These are phyloP conservation scores for Noccaea caerulescens DNA, from an alignment of 345 rosid genomes.

Conservation along the genomic window DNA sequence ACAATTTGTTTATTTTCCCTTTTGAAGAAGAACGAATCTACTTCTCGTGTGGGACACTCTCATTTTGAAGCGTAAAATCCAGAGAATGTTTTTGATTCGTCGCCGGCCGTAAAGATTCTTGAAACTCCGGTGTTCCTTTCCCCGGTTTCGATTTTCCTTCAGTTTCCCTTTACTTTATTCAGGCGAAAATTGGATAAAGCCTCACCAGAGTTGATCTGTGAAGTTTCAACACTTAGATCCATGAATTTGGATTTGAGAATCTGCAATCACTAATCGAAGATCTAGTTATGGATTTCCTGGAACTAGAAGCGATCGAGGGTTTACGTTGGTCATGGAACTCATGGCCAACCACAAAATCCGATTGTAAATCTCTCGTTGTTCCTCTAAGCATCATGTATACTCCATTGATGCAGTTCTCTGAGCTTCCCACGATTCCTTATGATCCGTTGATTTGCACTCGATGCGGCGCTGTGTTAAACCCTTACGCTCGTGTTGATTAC, in stretches of 20 bases:
- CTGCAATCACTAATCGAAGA: slow-evolving; percentile 24
- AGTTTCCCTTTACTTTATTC: neutral
- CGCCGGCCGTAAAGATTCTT: neutral
- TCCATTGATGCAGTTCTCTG: slow-evolving; percentile 77
- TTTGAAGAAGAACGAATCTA: slow-evolving; percentile 21
- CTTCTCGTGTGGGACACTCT: slow-evolving; percentile 3
- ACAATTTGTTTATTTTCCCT: neutral
- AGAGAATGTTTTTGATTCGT: slow-evolving; percentile 19
- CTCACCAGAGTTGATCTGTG: neutral
- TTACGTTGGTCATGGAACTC: slow-evolving; percentile 97
- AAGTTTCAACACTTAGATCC: neutral
- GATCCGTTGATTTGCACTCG: slow-evolving; percentile 73
- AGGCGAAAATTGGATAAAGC: neutral
- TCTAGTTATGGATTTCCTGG: slow-evolving; percentile 75
- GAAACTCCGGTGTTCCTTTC: slow-evolving; percentile 18
- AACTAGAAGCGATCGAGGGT: slow-evolving; percentile 89
- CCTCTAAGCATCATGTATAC: slow-evolving; percentile 85
- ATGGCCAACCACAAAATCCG: slow-evolving; percentile 80
- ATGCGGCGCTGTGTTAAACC: slow-evolving; percentile 81
- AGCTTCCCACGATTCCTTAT: slow-evolving; percentile 86
- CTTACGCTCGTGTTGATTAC: slow-evolving; percentile 91
- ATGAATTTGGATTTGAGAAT: slow-evolving; percentile 1
- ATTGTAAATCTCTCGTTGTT: slow-evolving; percentile 61
- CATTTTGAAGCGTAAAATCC: slow-evolving; percentile 15
- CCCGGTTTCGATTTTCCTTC: neutral